A percentile compares a stretch with the other conserved stretches of the same genome.
phyloP scores from a whole-genome alignment of 257 asterid species.

The Nicotiana knightiana region DNA sequence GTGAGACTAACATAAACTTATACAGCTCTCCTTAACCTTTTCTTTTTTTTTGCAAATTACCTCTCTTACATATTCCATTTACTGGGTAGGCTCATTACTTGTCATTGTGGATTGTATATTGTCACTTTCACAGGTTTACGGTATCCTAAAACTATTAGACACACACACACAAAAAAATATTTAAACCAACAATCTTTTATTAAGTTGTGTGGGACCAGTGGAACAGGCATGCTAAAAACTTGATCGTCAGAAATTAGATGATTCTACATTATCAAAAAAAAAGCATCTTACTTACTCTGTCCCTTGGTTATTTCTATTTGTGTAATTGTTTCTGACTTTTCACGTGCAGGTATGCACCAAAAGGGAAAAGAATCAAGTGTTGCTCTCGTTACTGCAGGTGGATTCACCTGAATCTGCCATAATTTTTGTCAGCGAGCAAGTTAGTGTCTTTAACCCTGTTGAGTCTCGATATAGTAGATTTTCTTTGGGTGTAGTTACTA shows the following conservation, averaged over 20 bases:
- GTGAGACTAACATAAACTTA: constrained; percentile 33
- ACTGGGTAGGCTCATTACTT: neutral
- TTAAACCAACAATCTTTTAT: neutral
- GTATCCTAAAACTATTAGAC: neutral
- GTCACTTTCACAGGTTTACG: neutral
- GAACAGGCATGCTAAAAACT: neutral
- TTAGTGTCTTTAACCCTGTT: constrained; percentile 32
- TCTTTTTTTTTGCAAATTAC: neutral
- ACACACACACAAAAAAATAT: neutral
- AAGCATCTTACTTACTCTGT: neutral
- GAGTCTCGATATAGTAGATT: neutral
- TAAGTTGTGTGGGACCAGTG: neutral
- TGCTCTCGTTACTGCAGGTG: constrained; percentile 53
- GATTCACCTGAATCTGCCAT: constrained; percentile 89
- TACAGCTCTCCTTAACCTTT: neutral
- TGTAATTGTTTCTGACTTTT: constrained; percentile 6
- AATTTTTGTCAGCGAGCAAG: constrained; percentile 84
- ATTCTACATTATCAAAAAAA: neutral
- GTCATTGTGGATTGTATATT: neutral
- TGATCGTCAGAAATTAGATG: neutral
- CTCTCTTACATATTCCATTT: constrained; percentile 6
- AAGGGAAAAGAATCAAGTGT: constrained; percentile 52
- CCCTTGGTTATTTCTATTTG: constrained; percentile 1
- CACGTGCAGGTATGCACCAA: constrained; percentile 55
- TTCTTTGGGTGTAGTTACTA: neutral